A percentile compares a stretch with the other conserved stretches of the same genome.
Evolutionary conservation across 2,329 filamentous ascomycete genomes (phyloP).

Genomic region (Tolypocladium guangdongense): DNA sequence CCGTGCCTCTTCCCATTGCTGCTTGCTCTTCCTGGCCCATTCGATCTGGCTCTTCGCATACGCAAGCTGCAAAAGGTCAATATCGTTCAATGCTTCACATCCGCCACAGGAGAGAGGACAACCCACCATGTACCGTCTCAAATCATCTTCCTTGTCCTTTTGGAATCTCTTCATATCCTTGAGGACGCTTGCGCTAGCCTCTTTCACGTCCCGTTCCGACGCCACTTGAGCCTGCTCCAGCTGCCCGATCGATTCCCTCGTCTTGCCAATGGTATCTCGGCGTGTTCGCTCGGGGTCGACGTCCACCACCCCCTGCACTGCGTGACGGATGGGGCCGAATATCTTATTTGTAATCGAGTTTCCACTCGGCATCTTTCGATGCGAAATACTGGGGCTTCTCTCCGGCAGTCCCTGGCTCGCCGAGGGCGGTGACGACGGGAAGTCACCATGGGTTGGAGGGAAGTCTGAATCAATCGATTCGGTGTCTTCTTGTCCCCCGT

Average conservation of each 20-base stretch:
- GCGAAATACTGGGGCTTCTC: conserved; percentile 35
- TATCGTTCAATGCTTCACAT: neutral
- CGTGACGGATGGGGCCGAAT: conserved; percentile 89
- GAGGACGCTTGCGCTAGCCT: conserved; percentile 80
- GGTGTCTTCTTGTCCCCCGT: conserved; percentile 61
- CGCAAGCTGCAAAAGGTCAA: conserved; percentile 51
- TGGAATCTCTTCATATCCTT: conserved; percentile 91
- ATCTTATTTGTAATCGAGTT: conserved; percentile 89
- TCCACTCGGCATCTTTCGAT: conserved; percentile 75
- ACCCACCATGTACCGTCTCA: conserved; percentile 90
- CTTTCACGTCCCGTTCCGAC: conserved; percentile 83
- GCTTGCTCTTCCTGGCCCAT: conserved; percentile 83
- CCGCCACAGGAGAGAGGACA: neutral
- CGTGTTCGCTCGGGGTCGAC: conserved; percentile 89
- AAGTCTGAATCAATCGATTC: conserved; percentile 95
- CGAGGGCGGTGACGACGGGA: conserved; percentile 51
- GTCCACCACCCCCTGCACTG: conserved; percentile 91
- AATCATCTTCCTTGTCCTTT: conserved; percentile 86
- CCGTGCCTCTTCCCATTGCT: conserved; percentile 86
- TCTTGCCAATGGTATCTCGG: conserved; percentile 91
- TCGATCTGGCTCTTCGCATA: conserved; percentile 90
- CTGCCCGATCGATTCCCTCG: conserved; percentile 72
- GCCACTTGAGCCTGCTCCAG: conserved; percentile 85
- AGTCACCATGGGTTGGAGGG: conserved; percentile 73
- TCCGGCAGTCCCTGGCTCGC: conserved; percentile 61